Conservation (phyloP, 345 rosid species). For the Populus euphratica region DNA sequence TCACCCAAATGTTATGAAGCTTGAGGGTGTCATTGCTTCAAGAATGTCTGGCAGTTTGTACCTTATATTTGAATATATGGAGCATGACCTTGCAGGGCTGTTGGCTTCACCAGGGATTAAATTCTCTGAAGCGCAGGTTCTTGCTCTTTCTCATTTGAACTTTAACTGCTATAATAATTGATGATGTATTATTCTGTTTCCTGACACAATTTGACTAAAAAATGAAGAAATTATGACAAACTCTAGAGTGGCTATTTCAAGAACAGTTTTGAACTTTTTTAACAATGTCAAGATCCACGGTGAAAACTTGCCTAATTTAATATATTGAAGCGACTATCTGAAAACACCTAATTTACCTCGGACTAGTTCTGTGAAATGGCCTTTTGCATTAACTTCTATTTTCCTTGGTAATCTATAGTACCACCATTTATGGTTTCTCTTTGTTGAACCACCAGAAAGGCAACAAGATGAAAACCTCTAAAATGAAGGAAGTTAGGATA, state of each 20-base stretch:
- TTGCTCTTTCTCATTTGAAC: constrained; percentile 1
- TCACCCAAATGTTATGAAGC: constrained; percentile 74
- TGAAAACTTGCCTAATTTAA: not conserved
- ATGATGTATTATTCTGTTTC: not conserved
- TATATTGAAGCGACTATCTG: not conserved
- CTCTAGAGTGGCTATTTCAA: not conserved
- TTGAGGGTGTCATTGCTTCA: constrained; percentile 67
- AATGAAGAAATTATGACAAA: not conserved
- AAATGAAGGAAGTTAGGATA: not conserved
- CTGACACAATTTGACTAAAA: not conserved
- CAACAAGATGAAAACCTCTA: not conserved
- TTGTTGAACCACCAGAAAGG: not conserved
- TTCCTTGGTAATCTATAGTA: not conserved
- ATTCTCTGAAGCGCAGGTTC: constrained; percentile 64
- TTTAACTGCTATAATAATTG: not conserved
- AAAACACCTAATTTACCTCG: not conserved
- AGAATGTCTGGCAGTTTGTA: constrained; percentile 59
- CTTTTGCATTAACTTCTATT: not conserved
- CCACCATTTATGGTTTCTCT: not conserved
- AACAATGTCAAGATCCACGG: not conserved
- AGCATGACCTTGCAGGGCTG: constrained; percentile 67
- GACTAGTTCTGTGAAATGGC: not conserved
- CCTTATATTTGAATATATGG: constrained; percentile 70
- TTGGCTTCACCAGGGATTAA: constrained; percentile 46
- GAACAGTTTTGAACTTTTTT: not conserved